Conservation (phyloP, 2,329 filamentous ascomycete species). For the Fusarium tuaranense region DNA sequence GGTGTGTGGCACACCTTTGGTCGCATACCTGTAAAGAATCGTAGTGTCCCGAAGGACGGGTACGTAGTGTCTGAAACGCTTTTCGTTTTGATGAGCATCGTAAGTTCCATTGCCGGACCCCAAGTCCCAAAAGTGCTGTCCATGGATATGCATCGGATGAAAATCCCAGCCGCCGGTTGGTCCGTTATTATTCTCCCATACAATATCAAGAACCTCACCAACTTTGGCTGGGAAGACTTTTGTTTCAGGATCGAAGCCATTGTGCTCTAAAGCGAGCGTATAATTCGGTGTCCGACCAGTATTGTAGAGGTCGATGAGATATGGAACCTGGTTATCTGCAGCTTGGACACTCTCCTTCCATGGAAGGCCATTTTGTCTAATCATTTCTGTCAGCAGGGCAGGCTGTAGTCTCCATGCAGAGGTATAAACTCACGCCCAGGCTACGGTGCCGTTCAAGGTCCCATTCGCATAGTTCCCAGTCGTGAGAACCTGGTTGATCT, state of each 20-base stretch:
- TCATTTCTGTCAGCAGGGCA: neutral
- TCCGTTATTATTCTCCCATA: slow-evolving; percentile 57
- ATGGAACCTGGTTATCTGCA: slow-evolving; percentile 23
- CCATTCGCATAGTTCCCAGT: slow-evolving; percentile 42
- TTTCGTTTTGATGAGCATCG: slow-evolving; percentile 13
- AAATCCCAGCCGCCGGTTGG: slow-evolving; percentile 45
- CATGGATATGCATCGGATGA: slow-evolving; percentile 28
- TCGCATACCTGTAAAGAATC: slow-evolving; percentile 66
- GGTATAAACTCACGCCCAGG: slow-evolving; percentile 8
- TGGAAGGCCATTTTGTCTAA: slow-evolving; percentile 21
- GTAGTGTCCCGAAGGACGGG: slow-evolving; percentile 24
- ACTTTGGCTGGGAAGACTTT: slow-evolving; percentile 64
- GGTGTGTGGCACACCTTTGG: slow-evolving; percentile 52
- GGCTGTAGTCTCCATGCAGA: rapidly evolving
- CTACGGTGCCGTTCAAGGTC: slow-evolving; percentile 28
- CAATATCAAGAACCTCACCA: slow-evolving; percentile 68
- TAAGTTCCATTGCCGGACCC: slow-evolving; percentile 28
- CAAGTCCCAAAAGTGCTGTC: slow-evolving; percentile 25
- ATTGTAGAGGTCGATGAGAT: slow-evolving; percentile 30
- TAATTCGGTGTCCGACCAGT: slow-evolving; percentile 58
- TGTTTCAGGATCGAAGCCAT: slow-evolving; percentile 65
- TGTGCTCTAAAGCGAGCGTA: slow-evolving; percentile 59
- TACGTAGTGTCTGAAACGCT: slow-evolving; percentile 20
- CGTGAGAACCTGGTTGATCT: slow-evolving; percentile 54
- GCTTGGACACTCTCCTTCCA: slow-evolving; percentile 33